These are phyloP conservation scores for Cystofilobasidium macerans DNA, from an alignment of 768 basidiomycete species.

Conservation along the genomic window DNA sequence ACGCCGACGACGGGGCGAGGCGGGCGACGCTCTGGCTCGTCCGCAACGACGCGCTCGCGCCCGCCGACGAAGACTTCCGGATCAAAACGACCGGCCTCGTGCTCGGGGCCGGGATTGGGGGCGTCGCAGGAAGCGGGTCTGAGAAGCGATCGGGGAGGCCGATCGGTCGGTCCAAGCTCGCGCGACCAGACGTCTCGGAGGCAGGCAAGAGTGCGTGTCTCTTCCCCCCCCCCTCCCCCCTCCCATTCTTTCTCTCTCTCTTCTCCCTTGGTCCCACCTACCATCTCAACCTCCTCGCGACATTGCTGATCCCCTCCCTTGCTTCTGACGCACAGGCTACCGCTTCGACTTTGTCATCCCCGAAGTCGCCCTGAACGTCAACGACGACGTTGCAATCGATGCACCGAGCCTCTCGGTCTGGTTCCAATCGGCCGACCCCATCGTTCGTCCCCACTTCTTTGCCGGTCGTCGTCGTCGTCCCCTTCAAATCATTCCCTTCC, in stretches of 20 bases:
- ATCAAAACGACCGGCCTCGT: not conserved
- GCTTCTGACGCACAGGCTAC: not conserved
- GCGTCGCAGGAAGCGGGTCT: too few species aligned
- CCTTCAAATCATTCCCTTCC: not conserved
- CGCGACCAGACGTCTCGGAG: not conserved
- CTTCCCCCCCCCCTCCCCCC: not conserved
- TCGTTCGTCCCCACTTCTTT: too few species aligned
- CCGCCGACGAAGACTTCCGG: not conserved
- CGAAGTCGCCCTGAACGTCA: not conserved
- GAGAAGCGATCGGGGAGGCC: not conserved
- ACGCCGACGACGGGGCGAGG: not conserved
- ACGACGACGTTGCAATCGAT: not conserved
- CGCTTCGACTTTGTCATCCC: slow-evolving; percentile 1
- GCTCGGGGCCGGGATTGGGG: too few species aligned
- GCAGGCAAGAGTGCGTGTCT: not conserved
- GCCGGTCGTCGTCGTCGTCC: too few species aligned
- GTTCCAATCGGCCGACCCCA: not conserved
- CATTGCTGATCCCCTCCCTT: not conserved
- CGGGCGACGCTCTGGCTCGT: not conserved
- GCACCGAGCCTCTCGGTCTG: not conserved
- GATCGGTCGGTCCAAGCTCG: not conserved
- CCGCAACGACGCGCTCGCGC: not conserved
- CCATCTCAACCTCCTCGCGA: not conserved
- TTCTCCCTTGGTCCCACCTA: not conserved
- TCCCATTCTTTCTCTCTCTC: not conserved